phyloP scores from a whole-genome alignment of 306 rosid species.

The Vigna reflexopilosa region DNA sequence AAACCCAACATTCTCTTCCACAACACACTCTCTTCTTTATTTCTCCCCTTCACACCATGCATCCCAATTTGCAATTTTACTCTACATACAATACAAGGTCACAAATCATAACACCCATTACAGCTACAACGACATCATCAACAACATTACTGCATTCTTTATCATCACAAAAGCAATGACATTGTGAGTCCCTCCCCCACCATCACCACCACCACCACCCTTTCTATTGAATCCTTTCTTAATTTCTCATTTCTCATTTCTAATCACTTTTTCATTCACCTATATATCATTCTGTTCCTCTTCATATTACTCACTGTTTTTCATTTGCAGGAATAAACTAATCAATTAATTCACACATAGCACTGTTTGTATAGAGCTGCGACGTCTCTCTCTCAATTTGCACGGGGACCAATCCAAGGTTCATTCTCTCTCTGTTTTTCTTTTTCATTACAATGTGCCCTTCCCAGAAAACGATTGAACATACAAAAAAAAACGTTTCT shows the following conservation, averaged over 20 bases:
- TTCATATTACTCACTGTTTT: neutral
- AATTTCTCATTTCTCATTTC: neutral
- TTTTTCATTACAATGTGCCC: neutral
- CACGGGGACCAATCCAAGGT: constrained; percentile 42
- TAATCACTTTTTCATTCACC: neutral
- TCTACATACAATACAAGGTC: constrained; percentile 8
- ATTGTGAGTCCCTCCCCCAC: constrained; percentile 25
- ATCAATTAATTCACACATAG: constrained; percentile 3
- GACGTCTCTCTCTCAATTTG: constrained; percentile 1
- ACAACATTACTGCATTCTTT: neutral
- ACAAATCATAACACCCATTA: constrained; percentile 32
- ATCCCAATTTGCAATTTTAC: constrained; percentile 11
- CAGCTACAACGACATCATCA: neutral
- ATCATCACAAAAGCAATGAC: neutral
- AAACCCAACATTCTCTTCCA: constrained; percentile 33
- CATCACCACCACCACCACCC: constrained; percentile 1
- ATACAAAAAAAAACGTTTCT: neutral
- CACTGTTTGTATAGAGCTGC: neutral
- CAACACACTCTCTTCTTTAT: constrained; percentile 2
- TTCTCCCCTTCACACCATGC: constrained; percentile 16
- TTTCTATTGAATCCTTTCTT: neutral
- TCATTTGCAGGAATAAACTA: constrained; percentile 11
- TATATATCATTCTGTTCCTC: neutral
- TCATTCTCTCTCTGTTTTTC: neutral
- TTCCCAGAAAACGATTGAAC: neutral